phyloP scores from a whole-genome alignment of 23 red algal genomes.

The Gracilaria caudata region DNA sequence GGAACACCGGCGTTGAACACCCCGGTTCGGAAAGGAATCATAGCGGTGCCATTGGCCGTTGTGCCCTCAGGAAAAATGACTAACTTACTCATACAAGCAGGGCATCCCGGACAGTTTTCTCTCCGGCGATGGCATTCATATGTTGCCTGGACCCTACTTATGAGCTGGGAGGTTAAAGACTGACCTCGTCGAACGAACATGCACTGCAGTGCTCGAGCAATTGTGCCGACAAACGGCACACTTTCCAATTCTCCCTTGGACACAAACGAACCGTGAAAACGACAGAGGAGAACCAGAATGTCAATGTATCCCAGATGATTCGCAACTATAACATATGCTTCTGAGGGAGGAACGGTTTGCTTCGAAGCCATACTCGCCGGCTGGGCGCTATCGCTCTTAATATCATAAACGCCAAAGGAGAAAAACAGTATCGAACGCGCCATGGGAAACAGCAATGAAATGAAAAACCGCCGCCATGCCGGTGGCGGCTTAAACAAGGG shows the following conservation, averaged over 20 bases:
- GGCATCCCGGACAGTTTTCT: conserved; percentile 49
- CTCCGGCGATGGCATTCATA: conserved; percentile 68
- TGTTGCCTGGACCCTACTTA: conserved; percentile 54
- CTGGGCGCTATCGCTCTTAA: conserved; percentile 22
- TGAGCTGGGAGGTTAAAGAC: conserved; percentile 63
- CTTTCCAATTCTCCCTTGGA: conserved; percentile 73
- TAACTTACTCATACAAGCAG: conserved; percentile 71
- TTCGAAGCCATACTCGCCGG: background rate
- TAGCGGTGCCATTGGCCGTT: conserved; percentile 79
- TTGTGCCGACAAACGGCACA: conserved; percentile 63
- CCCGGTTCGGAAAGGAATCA: conserved; percentile 87
- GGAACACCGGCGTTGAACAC: conserved; percentile 86
- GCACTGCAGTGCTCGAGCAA: conserved; percentile 84
- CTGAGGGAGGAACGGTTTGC: background rate
- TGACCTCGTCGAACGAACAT: conserved; percentile 74
- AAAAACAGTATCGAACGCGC: conserved; percentile 62
- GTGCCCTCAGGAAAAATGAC: conserved; percentile 93
- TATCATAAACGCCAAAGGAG: conserved; percentile 69
- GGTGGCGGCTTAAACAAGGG: conserved; percentile 48
- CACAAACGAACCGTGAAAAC: conserved; percentile 79
- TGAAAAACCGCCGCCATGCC: conserved; percentile 49
- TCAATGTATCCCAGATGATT: conserved; percentile 90
- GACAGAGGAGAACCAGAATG: conserved; percentile 71
- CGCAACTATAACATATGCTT: conserved; percentile 67
- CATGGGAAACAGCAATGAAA: conserved; percentile 50